Base-by-base conservation (phyloP, 1,284 basidiomycete genomes). In the Thelephora terrestris region DNA sequence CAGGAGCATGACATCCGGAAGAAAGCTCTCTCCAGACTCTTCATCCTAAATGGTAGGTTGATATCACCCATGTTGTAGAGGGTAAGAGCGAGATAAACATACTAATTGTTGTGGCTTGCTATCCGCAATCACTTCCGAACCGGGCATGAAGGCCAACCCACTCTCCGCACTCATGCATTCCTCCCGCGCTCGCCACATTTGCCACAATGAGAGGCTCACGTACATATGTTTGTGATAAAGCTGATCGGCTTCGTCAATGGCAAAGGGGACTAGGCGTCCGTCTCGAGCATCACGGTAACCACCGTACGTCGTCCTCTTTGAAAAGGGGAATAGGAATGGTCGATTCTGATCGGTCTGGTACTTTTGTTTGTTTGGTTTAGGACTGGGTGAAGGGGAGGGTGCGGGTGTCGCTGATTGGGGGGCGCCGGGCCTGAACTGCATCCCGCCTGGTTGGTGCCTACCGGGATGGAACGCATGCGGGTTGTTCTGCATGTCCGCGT, bases 281-380 rank as follows among this genome's bases (percentile, higher is more conserved):
- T 42, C 39, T 25, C 25, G 20, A 35, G 70, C 71, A 58, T 79
- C 74, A 52, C 72, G 73, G 43, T 59, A 62, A 39, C 53, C 55
- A 52, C 50, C 55, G 29, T 32, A 32, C 29, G 29, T 14, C 54
- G 52, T 65, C 48, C 67, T 74, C 45, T 71, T 75, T 12, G 91
- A 90, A 63, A 96, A 99, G 0, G 96, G 96, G 62, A 99, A 93
- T 49, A 99, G 71, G 63, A 99, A 99, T 1, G 96, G 96, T 7
- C 91, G 76, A 29, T 71, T 83, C 61, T 96, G 96, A 63, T 99
- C 96, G 0, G 96, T 99, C 65, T 99, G 96, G 65, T 93, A 99
- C 62, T 97, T 94, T 61, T 95, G 92, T 65, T 98, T 98, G 72
- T 98, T 98, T 7, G 90, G 91, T 61, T 95, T 96, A 16, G 82